phyloP scores from a whole-genome alignment of 177 flowering plant genomes.

The Vitis hybrid region DNA sequence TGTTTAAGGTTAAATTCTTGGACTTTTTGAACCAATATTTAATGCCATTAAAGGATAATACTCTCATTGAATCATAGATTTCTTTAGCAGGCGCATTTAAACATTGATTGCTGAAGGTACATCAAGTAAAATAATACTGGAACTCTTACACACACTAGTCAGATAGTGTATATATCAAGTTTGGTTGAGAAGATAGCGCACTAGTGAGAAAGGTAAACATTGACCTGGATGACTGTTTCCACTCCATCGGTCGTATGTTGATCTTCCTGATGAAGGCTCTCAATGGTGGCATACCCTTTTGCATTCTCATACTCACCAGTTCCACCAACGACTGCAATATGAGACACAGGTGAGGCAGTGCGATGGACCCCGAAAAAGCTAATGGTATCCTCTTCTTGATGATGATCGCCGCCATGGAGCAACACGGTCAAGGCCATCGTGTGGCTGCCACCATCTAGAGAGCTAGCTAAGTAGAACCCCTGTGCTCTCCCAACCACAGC shows the following conservation, averaged over 20 bases:
- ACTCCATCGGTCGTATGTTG: constrained; percentile 67
- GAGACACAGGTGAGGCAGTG: constrained; percentile 40
- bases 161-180: constrained; percentile 13
- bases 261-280: constrained; percentile 37
- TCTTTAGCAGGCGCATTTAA: too few species aligned
- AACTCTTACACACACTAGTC: constrained; percentile 6
- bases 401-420: constrained; percentile 30
- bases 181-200: not conserved
- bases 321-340: constrained; percentile 50
- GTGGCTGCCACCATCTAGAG: constrained; percentile 54
- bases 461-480: constrained; percentile 60
- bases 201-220: constrained; percentile 38
- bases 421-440: constrained; percentile 38
- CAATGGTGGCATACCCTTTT: constrained; percentile 44
- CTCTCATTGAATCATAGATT: too few species aligned
- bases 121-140: too few species aligned
- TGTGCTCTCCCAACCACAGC: constrained; percentile 51
- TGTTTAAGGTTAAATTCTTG: too few species aligned
- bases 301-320: constrained; percentile 58
- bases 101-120: too few species aligned
- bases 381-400: constrained; percentile 32
- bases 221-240: constrained; percentile 55
- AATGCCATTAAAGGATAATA: too few species aligned
- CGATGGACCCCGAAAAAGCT: constrained; percentile 59
- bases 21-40: too few species aligned